Percentiles rank a stretch among this genome's conserved stretches.
Evolutionary conservation across 768 basidiomycete genomes (phyloP).

Genomic region (Vishniacozyma victoriae): DNA sequence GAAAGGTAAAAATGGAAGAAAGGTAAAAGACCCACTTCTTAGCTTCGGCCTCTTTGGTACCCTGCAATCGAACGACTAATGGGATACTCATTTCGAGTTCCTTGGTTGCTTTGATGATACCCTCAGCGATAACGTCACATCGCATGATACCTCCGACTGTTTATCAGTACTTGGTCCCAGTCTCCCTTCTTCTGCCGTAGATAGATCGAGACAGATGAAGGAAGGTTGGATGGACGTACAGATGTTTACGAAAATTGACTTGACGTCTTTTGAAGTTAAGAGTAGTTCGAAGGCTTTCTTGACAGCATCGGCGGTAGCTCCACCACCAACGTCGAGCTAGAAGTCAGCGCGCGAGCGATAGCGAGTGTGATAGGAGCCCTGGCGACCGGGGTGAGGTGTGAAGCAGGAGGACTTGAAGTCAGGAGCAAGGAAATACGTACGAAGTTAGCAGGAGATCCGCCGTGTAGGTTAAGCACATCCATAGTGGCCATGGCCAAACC

Average conservation of each 20-base stretch:
- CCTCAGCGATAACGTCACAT: constrained; percentile 65
- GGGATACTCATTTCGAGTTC: constrained; percentile 81
- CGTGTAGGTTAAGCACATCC: constrained; percentile 95
- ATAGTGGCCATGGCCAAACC: constrained; percentile 99
- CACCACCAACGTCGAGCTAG: constrained; percentile 82
- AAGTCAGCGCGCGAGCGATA: too few species aligned
- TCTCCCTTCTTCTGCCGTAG: not conserved
- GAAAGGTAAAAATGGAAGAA: not conserved
- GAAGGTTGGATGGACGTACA: constrained; percentile 28
- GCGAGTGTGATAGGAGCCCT: not conserved
- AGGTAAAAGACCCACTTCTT: constrained; percentile 65
- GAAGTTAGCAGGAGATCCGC: constrained; percentile 95
- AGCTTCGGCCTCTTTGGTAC: constrained; percentile 92
- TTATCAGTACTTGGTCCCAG: too few species aligned
- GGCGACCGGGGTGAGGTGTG: not conserved
- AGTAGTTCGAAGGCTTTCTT: constrained; percentile 99
- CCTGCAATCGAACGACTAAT: constrained; percentile 88
- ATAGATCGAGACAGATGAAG: not conserved
- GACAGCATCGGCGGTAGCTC: constrained; percentile 97
- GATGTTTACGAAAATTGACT: constrained; percentile 94
- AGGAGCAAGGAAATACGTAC: constrained; percentile 16
- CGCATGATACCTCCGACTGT: constrained; percentile 80
- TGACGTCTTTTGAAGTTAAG: constrained; percentile 80
- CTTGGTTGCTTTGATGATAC: constrained; percentile 95
- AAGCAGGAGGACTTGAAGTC: too few species aligned